phyloP scores from a whole-genome alignment of 768 basidiomycete species.

The Boletus eberwhitei region DNA sequence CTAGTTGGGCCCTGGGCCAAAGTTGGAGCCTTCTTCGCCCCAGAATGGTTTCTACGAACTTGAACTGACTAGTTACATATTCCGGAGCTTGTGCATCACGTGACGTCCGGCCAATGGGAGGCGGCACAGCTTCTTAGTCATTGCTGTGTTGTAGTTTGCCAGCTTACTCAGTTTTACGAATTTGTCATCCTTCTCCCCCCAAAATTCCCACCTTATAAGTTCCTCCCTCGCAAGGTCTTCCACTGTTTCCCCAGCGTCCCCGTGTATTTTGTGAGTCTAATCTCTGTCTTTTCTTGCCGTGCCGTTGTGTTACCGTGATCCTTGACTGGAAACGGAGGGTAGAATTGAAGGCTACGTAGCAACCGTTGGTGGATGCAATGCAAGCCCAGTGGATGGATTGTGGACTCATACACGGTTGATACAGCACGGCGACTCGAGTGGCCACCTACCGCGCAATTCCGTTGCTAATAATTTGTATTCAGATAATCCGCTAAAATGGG shows the following conservation, averaged over 20 bases:
- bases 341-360: neutral
- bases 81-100: too few relatives aligned
- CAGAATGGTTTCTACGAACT: too few relatives aligned
- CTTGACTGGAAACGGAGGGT: neutral
- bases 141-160: neutral
- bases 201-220: constrained; percentile 24
- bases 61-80: too few relatives aligned
- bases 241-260: neutral
- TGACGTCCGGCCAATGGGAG: too few relatives aligned
- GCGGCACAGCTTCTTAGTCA: too few relatives aligned
- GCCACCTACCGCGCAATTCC: neutral
- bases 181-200: constrained; percentile 16
- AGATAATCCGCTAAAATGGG: constrained; percentile 57
- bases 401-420: neutral
- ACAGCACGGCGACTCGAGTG: neutral
- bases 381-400: constrained; percentile 8
- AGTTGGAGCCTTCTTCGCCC: too few relatives aligned
- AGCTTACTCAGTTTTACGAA: constrained; percentile 18
- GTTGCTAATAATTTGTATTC: constrained; percentile 4
- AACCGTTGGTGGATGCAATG: constrained; percentile 14
- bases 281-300: neutral
- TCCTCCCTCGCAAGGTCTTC: neutral
- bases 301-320: neutral
- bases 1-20: too few relatives aligned
- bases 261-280: constrained; percentile 22